A percentile compares a stretch with the other conserved stretches of the same genome.
Conservation (phyloP, 1,284 basidiomycete genomes). For the Cutaneotrichosporon cyanovorans region DNA sequence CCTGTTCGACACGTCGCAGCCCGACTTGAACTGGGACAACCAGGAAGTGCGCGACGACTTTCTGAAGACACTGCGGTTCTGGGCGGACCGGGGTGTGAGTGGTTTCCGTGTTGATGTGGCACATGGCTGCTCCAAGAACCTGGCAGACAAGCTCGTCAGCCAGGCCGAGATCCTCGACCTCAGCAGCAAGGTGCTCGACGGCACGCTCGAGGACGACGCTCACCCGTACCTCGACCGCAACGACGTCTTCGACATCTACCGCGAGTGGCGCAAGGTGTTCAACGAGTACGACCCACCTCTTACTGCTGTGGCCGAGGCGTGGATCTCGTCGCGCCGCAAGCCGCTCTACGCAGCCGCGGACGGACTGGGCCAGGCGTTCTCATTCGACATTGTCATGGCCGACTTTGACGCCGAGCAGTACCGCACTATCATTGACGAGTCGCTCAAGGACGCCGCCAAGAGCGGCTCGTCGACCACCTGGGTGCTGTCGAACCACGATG, state of each 20-base stretch:
- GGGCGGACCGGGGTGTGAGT: slow-evolving; percentile 64
- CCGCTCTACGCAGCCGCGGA: slow-evolving; percentile 30
- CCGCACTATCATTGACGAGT: slow-evolving; percentile 21
- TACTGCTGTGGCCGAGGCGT: slow-evolving; percentile 39
- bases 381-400: slow-evolving; percentile 38
- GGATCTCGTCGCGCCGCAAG: slow-evolving; percentile 32
- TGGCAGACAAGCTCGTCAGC: slow-evolving; percentile 7
- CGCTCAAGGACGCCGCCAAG: slow-evolving; percentile 19
- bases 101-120: slow-evolving; percentile 55
- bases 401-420: slow-evolving; percentile 22
- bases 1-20: slow-evolving; percentile 62
- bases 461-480: slow-evolving; percentile 31
- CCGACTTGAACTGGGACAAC: slow-evolving; percentile 73
- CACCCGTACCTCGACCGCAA: slow-evolving; percentile 34
- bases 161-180: slow-evolving; percentile 15
- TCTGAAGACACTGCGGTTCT: slow-evolving; percentile 62
- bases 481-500: slow-evolving; percentile 40
- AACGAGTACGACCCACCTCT: slow-evolving; percentile 39
- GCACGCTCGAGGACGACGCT: slow-evolving; percentile 14
- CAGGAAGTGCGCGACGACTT: slow-evolving; percentile 57
- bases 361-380: slow-evolving; percentile 38
- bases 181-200: slow-evolving; percentile 12
- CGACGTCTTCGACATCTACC: slow-evolving; percentile 34
- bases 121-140: slow-evolving; percentile 28
- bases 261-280: slow-evolving; percentile 38